A percentile compares a stretch with the other conserved stretches of the same genome.
Evolutionary conservation across 208 protist genomes (phyloP).

Genomic region (Leishmania lainsoni): DNA sequence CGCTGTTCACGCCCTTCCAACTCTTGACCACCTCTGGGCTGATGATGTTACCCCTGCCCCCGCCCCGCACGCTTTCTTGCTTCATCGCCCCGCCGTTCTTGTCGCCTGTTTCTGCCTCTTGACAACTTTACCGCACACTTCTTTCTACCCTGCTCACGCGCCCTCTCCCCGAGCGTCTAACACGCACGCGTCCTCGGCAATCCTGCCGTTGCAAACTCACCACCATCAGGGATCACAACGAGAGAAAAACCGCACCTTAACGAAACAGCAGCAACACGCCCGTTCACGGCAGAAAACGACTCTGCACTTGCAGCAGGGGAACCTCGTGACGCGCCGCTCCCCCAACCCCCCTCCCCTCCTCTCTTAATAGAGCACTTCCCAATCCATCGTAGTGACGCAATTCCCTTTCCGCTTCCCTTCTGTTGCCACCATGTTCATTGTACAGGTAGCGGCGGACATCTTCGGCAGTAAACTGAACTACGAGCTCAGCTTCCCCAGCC

Average conservation of each 20-base stretch:
- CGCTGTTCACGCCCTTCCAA: not conserved
- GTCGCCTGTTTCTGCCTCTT: not conserved
- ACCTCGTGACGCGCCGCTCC: not conserved
- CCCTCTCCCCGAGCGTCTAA: not conserved
- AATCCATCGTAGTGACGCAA: not conserved
- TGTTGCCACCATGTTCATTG: constrained; percentile 65
- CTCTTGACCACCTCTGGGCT: not conserved
- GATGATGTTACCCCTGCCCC: not conserved
- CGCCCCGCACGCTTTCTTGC: not conserved
- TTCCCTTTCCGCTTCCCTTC: not conserved
- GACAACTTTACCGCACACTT: not conserved
- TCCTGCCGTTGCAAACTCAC: not conserved
- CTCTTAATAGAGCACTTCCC: not conserved
- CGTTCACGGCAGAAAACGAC: not conserved
- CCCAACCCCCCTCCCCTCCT: not conserved
- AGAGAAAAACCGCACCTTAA: not conserved
- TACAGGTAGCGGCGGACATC: constrained; percentile 89
- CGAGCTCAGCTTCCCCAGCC: constrained; percentile 81
- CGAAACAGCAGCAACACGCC: not conserved
- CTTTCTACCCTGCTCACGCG: not conserved
- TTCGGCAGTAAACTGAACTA: constrained; percentile 92
- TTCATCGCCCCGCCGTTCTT: not conserved
- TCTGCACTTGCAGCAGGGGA: not conserved
- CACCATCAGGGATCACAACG: not conserved
- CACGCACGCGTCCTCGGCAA: not conserved